phyloP scores from a whole-genome alignment of 805 yeast species.

The Ogataea haglerorum region DNA sequence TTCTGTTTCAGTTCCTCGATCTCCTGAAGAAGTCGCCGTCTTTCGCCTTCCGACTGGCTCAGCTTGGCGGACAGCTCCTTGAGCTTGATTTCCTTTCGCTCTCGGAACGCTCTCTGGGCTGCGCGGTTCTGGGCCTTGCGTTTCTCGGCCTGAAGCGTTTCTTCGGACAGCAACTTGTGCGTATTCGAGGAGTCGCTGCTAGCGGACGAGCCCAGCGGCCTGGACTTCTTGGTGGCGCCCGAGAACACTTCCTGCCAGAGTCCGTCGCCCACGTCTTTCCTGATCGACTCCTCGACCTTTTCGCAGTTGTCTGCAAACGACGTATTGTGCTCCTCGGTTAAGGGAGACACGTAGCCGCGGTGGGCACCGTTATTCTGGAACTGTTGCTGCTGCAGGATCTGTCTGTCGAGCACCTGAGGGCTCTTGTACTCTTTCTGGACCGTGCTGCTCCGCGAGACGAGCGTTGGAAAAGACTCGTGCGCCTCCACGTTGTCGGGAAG shows the following conservation, averaged over 20 bases:
- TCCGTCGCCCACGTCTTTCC: conserved; percentile 1
- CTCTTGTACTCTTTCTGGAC: background rate
- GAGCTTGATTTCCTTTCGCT: conserved; percentile 69
- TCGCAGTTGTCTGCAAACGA: conserved; percentile 4
- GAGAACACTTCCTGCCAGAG: conserved; percentile 3
- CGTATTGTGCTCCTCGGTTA: conserved; percentile 1
- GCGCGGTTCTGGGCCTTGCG: conserved; percentile 80
- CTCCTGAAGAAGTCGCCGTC: conserved; percentile 38
- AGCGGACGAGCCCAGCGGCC: background rate
- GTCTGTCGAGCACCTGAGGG: conserved; percentile 4
- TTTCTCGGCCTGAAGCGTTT: conserved; percentile 45
- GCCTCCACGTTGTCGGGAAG: background rate
- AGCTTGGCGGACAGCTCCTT: conserved; percentile 65
- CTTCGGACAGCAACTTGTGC: conserved; percentile 22
- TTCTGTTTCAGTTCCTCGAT: conserved; percentile 45
- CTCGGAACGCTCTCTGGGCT: conserved; percentile 84
- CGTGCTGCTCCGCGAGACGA: background rate
- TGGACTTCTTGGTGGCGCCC: background rate
- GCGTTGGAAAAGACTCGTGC: background rate
- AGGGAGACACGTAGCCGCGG: conserved; percentile 6
- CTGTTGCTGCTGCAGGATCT: conserved; percentile 17
- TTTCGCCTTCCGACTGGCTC: conserved; percentile 48
- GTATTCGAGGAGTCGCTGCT: conserved; percentile 1
- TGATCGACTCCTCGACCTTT: conserved; percentile 1
- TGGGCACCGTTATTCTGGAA: conserved; percentile 8